These are phyloP conservation scores for Penstemon eatonii DNA, from an alignment of 257 asterid species.

Conservation along the genomic window DNA sequence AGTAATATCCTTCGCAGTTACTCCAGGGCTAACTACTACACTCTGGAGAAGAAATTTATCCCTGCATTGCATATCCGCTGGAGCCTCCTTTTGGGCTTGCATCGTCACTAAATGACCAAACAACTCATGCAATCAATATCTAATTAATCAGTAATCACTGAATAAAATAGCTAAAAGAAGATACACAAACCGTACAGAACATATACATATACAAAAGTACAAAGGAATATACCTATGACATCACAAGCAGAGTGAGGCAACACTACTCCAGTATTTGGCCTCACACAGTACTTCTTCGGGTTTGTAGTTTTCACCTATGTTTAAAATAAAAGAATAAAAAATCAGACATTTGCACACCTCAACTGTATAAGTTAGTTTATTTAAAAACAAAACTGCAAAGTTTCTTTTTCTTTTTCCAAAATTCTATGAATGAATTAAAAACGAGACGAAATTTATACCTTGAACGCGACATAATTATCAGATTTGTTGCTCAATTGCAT, in stretches of 20 bases:
- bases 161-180: slow-evolving; percentile 2
- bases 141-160: not conserved
- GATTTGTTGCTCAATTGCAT: slow-evolving; percentile 66
- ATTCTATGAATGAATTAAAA: not conserved
- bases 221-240: not conserved
- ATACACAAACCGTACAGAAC: not conserved
- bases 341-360: not conserved
- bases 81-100: slow-evolving; percentile 99
- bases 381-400: too few relatives aligned
- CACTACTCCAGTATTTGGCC: too few relatives aligned
- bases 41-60: slow-evolving; percentile 94
- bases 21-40: slow-evolving; percentile 58
- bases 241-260: too few relatives aligned
- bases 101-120: slow-evolving; percentile 68
- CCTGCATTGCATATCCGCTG: slow-evolving; percentile 88
- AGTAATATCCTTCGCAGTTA: slow-evolving; percentile 67
- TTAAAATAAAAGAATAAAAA: slow-evolving; percentile 3
- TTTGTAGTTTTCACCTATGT: too few relatives aligned
- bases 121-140: slow-evolving; percentile 21
- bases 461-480: slow-evolving; percentile 68
- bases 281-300: too few relatives aligned
- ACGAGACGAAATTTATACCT: slow-evolving; percentile 41
- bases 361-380: not conserved
- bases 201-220: not conserved
- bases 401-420: too few relatives aligned